Base-by-base conservation (phyloP, 352 stramenopile species). In the Plasmopara viticola region DNA sequence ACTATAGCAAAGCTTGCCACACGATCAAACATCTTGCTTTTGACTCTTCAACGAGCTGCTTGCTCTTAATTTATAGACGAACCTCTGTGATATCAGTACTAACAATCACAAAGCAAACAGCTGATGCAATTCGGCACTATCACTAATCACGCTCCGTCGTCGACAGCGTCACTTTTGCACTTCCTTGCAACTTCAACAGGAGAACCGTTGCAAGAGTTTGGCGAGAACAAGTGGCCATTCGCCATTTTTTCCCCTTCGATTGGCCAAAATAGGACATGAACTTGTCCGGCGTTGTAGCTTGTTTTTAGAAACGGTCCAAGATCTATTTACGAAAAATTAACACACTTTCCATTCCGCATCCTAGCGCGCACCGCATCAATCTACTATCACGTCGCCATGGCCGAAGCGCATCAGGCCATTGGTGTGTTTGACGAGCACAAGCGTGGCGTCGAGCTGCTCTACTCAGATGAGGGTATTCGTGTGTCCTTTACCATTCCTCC, bases 381-480 rank as follows among this genome's bases (percentile, higher is more conserved):
- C 13, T 30, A 51, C 34, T 52, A 43, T 35, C 56, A 40, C 33
- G 45, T 25, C 45, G 14, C 10, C 30, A 94, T 94, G 84, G 84
- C 84, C 4, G 84, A 94, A 87, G 84, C 84, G 37, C 79, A 90
- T 53, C 79, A 90, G 20, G 84, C 84, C 56, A 90, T 82, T 51
- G 73, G 71, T 56, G 84, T 92, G 47, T 94, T 92, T 53, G 81
- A 85, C 33, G 84, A 90, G 62, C 81, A 92, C 78, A 90, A 90
- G 64, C 81, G 79, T 55, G 79, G 80, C 61, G 77, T 94, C 20
- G 82, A 94, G 73, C 64, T 94, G 48, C 66, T 94, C 37, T 88
- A 91, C 66, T 89, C 76, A 39, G 76, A 92, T 53, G 64, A 94
- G 48, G 84, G 82, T 44, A 83, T 94, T 45, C 78, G 78, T 60